Conservation (phyloP, 805 yeast species). For the Monosporozyma yasuniensis region DNA sequence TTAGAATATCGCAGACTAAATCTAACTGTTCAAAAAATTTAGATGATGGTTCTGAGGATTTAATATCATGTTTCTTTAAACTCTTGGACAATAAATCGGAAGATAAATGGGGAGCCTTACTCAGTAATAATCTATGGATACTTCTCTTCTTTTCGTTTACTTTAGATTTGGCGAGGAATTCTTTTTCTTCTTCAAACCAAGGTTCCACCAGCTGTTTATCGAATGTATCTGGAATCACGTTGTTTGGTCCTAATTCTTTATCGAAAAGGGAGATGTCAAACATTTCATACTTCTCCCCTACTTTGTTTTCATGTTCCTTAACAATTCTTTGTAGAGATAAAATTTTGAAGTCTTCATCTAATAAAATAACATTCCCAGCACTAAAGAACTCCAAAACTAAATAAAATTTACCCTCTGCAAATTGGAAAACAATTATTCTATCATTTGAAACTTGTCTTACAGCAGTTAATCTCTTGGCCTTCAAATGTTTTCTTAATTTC, state of each 20-base stretch:
- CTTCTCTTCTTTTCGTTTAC: constrained; percentile 34
- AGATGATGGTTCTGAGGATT: constrained; percentile 35
- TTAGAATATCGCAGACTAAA: constrained; percentile 36
- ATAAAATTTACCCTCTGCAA: constrained; percentile 71
- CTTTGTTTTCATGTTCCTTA: constrained; percentile 59
- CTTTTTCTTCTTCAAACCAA: constrained; percentile 23
- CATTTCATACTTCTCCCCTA: constrained; percentile 60
- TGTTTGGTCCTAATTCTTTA: constrained; percentile 5
- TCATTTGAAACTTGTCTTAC: constrained; percentile 71
- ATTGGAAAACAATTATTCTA: constrained; percentile 73
- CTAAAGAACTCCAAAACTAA: constrained; percentile 87
- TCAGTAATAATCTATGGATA: constrained; percentile 60
- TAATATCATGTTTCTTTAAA: constrained; percentile 39
- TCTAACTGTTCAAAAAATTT: constrained; percentile 25
- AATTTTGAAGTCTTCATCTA: constrained; percentile 62
- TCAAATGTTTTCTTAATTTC: constrained; percentile 78
- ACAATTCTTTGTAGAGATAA: constrained; percentile 72
- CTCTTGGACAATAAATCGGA: constrained; percentile 65
- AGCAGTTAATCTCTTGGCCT: constrained; percentile 65
- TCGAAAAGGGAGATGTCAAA: constrained; percentile 47
- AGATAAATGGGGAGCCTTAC: constrained; percentile 64
- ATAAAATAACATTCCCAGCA: constrained; percentile 80
- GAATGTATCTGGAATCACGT: constrained; percentile 9
- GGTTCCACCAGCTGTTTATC: constrained; percentile 12
- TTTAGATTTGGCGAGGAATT: constrained; percentile 2